phyloP scores from a whole-genome alignment of 2,329 filamentous ascomycete genomes.

The Plectosphaerella cucumerina region DNA sequence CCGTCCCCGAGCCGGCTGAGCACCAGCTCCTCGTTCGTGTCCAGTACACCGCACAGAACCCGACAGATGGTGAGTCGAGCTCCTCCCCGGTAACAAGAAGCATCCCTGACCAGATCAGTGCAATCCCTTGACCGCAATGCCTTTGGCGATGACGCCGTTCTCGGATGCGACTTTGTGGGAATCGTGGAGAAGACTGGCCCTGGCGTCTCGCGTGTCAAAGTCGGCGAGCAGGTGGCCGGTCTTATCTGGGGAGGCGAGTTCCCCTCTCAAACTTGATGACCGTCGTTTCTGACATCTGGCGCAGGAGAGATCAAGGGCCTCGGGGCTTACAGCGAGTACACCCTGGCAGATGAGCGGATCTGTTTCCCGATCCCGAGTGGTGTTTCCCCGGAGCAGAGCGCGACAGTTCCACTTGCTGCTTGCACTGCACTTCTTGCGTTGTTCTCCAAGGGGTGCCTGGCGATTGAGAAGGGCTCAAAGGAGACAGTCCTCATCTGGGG shows the following conservation, averaged over 20 bases:
- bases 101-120: constrained; percentile 15
- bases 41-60: constrained; percentile 26
- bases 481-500: constrained; percentile 35
- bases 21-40: constrained; percentile 28
- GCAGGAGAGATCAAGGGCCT: constrained; percentile 22
- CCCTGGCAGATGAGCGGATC: constrained; percentile 33
- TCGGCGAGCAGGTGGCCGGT: constrained; percentile 17
- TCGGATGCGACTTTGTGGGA: constrained; percentile 30
- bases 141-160: constrained; percentile 25
- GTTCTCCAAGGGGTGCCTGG: constrained; percentile 30
- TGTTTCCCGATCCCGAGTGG: constrained; percentile 30
- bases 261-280: neutral
- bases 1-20: constrained; percentile 20
- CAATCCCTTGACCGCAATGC: constrained; percentile 27
- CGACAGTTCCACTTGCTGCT: constrained; percentile 32
- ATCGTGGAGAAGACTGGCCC: constrained; percentile 23
- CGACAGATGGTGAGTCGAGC: constrained; percentile 27
- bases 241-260: constrained; percentile 22
- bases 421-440: constrained; percentile 33
- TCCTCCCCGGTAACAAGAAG: constrained; percentile 6
- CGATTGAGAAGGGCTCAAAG: constrained; percentile 18
- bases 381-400: constrained; percentile 25
- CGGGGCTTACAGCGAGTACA: constrained; percentile 34
- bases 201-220: constrained; percentile 8
- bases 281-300: neutral